Evolutionary conservation across 495 filamentous ascomycete genomes (phyloP).

Genomic region (Penicillium canescens): DNA sequence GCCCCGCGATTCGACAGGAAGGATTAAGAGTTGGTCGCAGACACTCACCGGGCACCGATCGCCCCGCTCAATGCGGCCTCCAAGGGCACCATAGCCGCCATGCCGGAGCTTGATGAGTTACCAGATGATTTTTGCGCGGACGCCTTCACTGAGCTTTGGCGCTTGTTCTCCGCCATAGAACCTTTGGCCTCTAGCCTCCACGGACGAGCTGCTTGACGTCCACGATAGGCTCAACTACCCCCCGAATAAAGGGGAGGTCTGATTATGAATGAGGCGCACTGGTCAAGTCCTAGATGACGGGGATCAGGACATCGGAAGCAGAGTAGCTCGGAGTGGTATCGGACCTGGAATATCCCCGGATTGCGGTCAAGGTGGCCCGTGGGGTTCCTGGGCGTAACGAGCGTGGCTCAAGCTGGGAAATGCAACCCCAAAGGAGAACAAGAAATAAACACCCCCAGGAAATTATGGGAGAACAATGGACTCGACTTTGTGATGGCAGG

Average conservation of each 20-base stretch:
- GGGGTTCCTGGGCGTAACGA: slow-evolving; percentile 6
- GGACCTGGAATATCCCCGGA: slow-evolving; percentile 1
- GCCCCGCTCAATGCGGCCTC: slow-evolving; percentile 50
- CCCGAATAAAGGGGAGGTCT: neutral
- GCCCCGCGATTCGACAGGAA: neutral
- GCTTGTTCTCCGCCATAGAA: slow-evolving; percentile 47
- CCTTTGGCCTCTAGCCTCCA: slow-evolving; percentile 5
- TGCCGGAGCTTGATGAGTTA: slow-evolving; percentile 29
- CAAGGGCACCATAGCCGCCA: slow-evolving; percentile 45
- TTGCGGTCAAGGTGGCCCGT: neutral
- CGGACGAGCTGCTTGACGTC: neutral
- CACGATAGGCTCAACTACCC: neutral
- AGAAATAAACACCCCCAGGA: slow-evolving; percentile 8
- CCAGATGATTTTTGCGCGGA: slow-evolving; percentile 29
- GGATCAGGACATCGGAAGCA: slow-evolving; percentile 13
- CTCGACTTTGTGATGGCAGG: slow-evolving; percentile 11
- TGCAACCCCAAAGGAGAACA: slow-evolving; percentile 10
- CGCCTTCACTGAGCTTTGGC: slow-evolving; percentile 44
- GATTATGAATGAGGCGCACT: neutral
- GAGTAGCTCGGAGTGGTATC: neutral
- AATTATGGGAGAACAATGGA: slow-evolving; percentile 6
- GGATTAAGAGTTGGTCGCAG: neutral
- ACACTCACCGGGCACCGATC: slow-evolving; percentile 53
- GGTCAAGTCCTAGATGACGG: slow-evolving; percentile 2
- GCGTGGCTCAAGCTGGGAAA: slow-evolving; percentile 7